Evolutionary conservation across 1,139 yeast species (phyloP), one percentile per base, ranked within the genome.

Genomic region (Kodamaea derodonti): DNA sequence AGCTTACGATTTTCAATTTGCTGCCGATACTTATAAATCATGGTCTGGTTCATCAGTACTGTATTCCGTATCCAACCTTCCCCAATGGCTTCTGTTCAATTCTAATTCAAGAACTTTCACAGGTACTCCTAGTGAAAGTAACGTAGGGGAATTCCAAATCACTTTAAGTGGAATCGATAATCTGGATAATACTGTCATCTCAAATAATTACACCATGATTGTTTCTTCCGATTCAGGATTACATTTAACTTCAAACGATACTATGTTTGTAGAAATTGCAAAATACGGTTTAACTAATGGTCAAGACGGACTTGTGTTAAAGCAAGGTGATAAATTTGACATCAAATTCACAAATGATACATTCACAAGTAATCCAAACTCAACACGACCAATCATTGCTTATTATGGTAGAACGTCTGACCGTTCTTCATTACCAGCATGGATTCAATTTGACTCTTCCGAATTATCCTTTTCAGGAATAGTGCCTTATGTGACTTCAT

Each of bases 391-490:
- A 10, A 75, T 82, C 23, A 62, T 72, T 15, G 80, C 82, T n/a
- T 87, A 83, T 60, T 84, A 85, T 51, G 96, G 96, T n/a, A 74
- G 85, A 43, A 78, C 92, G 14, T 65, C 70, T 14, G 86, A 86
- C 53, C 77, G 92, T 52, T 75, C 95, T 1, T 94, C 98, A 2
- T 69, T 92, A 35, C 98, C 99, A 17, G 81, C 77, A 49, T 92
- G 98, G 98, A 65, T 88, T 35, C 57, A 61, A 37, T 92, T 90
- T 52, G 78, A 85, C 51, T 55, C 80, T 8, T 62, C 67, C 27
- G 67, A 64, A 35, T 60, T 85, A 42, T 72, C 84, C n/a, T 90
- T 88, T 55, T 69, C 78, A 27, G 99, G 99, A 27, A 80, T 81
- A 2, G 92, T 95, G 0, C 99, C 99, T 3, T 65, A 83, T 7